Evolutionary conservation across 371 early-diverging fungal genomes (phyloP), one percentile per base, ranked within the genome.

Genomic region (Basidiobolus meristosporus): DNA sequence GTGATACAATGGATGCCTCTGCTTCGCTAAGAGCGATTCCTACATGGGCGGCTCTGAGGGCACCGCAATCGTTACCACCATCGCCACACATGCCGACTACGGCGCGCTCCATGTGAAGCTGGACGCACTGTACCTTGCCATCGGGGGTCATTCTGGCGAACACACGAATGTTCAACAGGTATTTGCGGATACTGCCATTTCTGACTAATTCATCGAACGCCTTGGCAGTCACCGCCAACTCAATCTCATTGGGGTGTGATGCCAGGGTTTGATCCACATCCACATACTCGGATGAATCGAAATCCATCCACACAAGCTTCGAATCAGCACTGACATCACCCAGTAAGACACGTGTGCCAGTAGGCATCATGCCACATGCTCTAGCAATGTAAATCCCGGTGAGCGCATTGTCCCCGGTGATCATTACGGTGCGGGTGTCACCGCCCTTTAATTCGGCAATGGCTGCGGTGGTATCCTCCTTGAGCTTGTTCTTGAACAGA

Each of bases 41-140:
- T n/a, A 82, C 89, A 50, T 90, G 88, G 10, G 91, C 82, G 28
- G 78, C 82, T 44, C 82, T 78, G 36, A 96, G 61, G 6, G 93
- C 97, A 39, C 86, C 90, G 48, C 86, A 82, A 54, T 96, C 97
- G 59, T 96, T 96, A 38, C 82, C 90, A 46, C 97, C 97, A 58
- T 96, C 97, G 38, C 97, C 97, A 50, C 82, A 82, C 83, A 89
- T 84, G 21, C 77, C 84, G 19, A 82, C 80, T 23, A 82, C 65
- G 29, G 68, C 70, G 30, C 67, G 63, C 38, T 64, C 64, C 78
- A 79, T 80, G 52, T 80, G 82, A 38, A 75, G 60, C 35, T 76
- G 63, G n/a, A 85, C 65, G 46, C 77, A 77, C 20, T 60, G 51
- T 2, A 69, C 70, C 48, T 86, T 86, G 47, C 76, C 71, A 30